These are phyloP conservation scores for Lipomyces yamadae DNA, from an alignment of 805 yeast genomes.

Conservation along the genomic window DNA sequence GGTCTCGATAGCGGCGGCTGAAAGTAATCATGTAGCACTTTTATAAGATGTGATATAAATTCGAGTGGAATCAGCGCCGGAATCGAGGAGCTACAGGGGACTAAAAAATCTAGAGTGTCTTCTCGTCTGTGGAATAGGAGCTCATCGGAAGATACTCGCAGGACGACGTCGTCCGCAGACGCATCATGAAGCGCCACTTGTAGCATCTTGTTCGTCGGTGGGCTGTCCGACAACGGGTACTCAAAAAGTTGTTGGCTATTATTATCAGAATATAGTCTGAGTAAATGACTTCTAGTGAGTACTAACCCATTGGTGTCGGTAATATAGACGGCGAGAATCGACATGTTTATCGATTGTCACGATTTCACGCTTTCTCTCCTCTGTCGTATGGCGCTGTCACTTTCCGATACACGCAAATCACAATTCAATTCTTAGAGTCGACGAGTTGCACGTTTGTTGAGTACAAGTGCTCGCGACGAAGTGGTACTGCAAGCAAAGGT, in stretches of 20 bases:
- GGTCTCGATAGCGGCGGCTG: slow-evolving; percentile 49
- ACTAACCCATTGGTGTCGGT: slow-evolving; percentile 51
- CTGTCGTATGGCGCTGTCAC: neutral
- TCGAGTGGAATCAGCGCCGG: slow-evolving; percentile 63
- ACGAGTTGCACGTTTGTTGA: neutral
- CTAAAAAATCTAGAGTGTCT: slow-evolving; percentile 40
- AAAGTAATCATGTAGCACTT: slow-evolving; percentile 63
- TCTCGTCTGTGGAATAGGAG: slow-evolving; percentile 41
- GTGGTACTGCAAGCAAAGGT: neutral
- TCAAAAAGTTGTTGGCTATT: slow-evolving; percentile 48
- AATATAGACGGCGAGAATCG: slow-evolving; percentile 50
- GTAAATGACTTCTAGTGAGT: neutral
- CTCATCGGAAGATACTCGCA: slow-evolving; percentile 42
- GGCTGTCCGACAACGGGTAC: slow-evolving; percentile 46
- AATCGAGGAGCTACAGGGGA: slow-evolving; percentile 43
- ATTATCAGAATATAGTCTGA: neutral
- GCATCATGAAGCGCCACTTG: slow-evolving; percentile 35
- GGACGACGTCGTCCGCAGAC: slow-evolving; percentile 23
- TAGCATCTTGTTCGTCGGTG: slow-evolving; percentile 46
- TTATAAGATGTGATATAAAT: slow-evolving; percentile 57
- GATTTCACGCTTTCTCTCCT: neutral
- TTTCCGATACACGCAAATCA: neutral
- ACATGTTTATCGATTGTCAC: slow-evolving; percentile 16
- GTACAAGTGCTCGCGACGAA: neutral
- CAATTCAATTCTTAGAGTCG: neutral